Percentiles rank a stretch among this genome's conserved stretches.
These are phyloP conservation scores for Dioszegia crocea DNA, from an alignment of 768 basidiomycete species.

Conservation along the genomic window DNA sequence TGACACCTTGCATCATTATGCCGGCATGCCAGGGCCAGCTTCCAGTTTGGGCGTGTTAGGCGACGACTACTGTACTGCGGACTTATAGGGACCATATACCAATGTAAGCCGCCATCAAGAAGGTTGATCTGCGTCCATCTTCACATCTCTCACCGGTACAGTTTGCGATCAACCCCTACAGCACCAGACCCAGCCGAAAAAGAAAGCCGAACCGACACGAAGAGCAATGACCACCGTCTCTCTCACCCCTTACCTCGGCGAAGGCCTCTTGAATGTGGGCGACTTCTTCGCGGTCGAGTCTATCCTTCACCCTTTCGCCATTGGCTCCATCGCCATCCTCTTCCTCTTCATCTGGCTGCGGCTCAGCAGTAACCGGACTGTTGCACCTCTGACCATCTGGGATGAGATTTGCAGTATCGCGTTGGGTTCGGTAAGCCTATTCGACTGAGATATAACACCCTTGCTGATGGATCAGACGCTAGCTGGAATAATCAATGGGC, in stretches of 20 bases:
- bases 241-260: conserved; percentile 7
- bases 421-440: conserved; percentile 7
- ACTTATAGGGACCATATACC: too few species aligned
- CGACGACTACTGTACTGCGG: too few species aligned
- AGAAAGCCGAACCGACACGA: not conserved
- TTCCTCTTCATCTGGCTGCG: conserved; percentile 22
- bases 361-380: conserved; percentile 12
- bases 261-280: conserved; percentile 1
- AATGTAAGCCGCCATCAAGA: too few species aligned
- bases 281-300: conserved; percentile 5
- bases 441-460: not conserved
- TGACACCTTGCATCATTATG: too few species aligned
- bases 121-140: too few species aligned
- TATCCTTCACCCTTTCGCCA: conserved; percentile 11
- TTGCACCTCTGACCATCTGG: conserved; percentile 21
- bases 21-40: too few species aligned
- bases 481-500: conserved; percentile 16
- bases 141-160: too few species aligned
- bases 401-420: conserved; percentile 21
- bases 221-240: conserved; percentile 5
- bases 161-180: too few species aligned
- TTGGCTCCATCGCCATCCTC: conserved; percentile 18
- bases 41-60: too few species aligned
- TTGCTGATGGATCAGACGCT: not conserved
- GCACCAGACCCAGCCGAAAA: too few species aligned